Conservation (phyloP, 768 basidiomycete species). For the Tricholoma sp. region DNA sequence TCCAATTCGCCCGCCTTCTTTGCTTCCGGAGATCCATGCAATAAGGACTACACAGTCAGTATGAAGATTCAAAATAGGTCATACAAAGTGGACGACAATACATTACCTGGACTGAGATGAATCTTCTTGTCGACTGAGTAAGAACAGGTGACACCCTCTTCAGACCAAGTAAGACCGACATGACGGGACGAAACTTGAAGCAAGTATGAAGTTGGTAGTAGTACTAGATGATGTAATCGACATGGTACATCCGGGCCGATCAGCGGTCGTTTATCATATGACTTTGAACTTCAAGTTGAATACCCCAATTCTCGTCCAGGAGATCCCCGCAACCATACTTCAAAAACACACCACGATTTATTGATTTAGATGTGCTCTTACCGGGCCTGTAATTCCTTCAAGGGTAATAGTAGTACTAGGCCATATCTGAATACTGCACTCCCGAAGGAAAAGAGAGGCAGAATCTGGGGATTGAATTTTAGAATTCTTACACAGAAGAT, state of each 20-base stretch:
- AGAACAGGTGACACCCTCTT: slow-evolving; percentile 21
- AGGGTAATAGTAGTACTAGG: not conserved
- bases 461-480: not conserved
- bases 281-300: not conserved
- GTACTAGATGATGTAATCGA: not conserved
- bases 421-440: slow-evolving; percentile 7
- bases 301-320: not conserved
- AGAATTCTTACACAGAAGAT: slow-evolving; percentile 5
- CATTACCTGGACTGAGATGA: slow-evolving; percentile 61
- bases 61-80: slow-evolving; percentile 18
- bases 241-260: not conserved
- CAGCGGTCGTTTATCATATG: not conserved
- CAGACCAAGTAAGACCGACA: slow-evolving; percentile 29
- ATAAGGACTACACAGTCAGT: slow-evolving; percentile 52
- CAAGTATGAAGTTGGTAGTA: too few relatives aligned
- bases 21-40: slow-evolving; percentile 93
- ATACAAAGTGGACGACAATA: slow-evolving; percentile 11
- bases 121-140: slow-evolving; percentile 32
- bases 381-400: slow-evolving; percentile 17
- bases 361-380: slow-evolving; percentile 24
- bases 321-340: slow-evolving; percentile 33
- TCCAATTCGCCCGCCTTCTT: slow-evolving; percentile 76
- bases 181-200: slow-evolving; percentile 8
- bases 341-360: slow-evolving; percentile 32
- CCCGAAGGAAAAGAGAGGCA: slow-evolving; percentile 1